phyloP scores from a whole-genome alignment of 495 filamentous ascomycete species.

The Neurospora sp. region DNA sequence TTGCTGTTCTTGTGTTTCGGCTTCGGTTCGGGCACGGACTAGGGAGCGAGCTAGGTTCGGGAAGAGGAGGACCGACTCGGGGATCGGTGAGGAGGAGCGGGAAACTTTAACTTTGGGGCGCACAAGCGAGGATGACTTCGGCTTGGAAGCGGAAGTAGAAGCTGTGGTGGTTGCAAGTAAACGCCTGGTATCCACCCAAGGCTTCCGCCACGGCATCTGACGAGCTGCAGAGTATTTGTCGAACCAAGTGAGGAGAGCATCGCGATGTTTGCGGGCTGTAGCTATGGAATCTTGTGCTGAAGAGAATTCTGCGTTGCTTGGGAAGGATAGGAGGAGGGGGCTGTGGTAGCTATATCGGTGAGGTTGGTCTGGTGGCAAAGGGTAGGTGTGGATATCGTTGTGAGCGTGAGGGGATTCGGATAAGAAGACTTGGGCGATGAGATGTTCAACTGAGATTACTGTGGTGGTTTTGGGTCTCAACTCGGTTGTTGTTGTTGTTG shows the following conservation, averaged over 20 bases:
- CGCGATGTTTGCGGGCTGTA: slow-evolving; percentile 10
- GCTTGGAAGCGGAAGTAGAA: not conserved
- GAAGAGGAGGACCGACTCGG: not conserved
- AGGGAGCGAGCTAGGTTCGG: not conserved
- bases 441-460: too few relatives aligned
- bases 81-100: not conserved
- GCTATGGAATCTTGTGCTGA: not conserved
- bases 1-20: too few relatives aligned
- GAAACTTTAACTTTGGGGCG: not conserved
- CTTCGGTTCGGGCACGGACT: too few relatives aligned
- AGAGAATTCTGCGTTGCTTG: not conserved
- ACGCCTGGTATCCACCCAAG: slow-evolving; percentile 24
- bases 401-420: not conserved
- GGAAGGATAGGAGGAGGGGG: slow-evolving; percentile 28
- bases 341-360: slow-evolving; percentile 27
- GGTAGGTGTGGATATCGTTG: not conserved
- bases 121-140: not conserved
- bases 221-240: slow-evolving; percentile 20
- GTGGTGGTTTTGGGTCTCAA: not conserved
- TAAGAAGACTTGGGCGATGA: not conserved
- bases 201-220: slow-evolving; percentile 38
- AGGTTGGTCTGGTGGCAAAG: slow-evolving; percentile 1
- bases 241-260: slow-evolving; percentile 32
- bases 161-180: not conserved
- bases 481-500: too few relatives aligned